A percentile compares a stretch with the other conserved stretches of the same genome.
phyloP scores from a whole-genome alignment of 345 rosid genomes.

The Camelina hispida region DNA sequence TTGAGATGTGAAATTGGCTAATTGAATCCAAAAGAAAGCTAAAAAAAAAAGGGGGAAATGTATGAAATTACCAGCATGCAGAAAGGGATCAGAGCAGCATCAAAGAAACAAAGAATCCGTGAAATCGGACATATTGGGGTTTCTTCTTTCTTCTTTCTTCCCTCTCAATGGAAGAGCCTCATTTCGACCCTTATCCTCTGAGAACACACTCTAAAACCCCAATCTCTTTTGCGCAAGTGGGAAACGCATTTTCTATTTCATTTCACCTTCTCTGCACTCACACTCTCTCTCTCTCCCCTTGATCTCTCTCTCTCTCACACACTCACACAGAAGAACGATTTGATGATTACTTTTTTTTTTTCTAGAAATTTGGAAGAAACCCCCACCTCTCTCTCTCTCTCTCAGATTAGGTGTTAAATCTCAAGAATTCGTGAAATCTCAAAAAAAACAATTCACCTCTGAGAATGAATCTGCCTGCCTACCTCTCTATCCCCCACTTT shows the following conservation, averaged over 20 bases:
- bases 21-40: neutral
- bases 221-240: constrained; percentile 31
- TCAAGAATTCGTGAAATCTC: neutral
- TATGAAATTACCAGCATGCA: constrained; percentile 43
- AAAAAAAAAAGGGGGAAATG: constrained; percentile 26
- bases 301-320: neutral
- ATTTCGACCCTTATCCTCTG: neutral
- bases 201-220: neutral
- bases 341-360: neutral
- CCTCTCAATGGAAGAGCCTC: constrained; percentile 10
- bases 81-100: constrained; percentile 21
- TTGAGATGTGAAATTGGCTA: neutral
- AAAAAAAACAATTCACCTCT: neutral
- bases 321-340: constrained; percentile 1
- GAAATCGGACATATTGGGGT: constrained; percentile 24
- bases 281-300: constrained; percentile 13
- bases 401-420: constrained; percentile 4
- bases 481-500: constrained; percentile 23
- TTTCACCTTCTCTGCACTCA: constrained; percentile 46
- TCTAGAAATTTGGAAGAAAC: constrained; percentile 25
- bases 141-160: neutral
- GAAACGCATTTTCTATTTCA: constrained; percentile 38
- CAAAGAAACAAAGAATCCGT: neutral
- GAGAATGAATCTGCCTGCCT: neutral
- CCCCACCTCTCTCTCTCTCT: constrained; percentile 13